Evolutionary conservation across 2,329 filamentous ascomycete genomes (phyloP).

Genomic region (Daldinia eschscholtzii): DNA sequence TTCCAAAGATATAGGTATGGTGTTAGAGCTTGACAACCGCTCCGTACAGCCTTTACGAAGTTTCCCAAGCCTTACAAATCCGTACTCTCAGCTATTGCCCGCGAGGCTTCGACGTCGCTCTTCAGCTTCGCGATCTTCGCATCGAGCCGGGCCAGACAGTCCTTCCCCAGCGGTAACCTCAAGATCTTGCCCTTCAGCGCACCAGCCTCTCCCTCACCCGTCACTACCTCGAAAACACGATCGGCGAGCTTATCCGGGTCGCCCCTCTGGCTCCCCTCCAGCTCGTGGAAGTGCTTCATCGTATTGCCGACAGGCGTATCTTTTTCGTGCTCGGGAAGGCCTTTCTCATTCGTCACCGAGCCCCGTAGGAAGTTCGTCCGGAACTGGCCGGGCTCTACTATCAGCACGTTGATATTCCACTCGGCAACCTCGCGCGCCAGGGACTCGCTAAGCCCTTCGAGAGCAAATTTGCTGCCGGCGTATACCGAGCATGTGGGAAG

Average conservation of each 20-base stretch:
- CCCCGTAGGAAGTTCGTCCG: slow-evolving; percentile 3
- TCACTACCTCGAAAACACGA: slow-evolving; percentile 5
- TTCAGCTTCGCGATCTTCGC: not conserved
- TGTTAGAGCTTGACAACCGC: too few relatives aligned
- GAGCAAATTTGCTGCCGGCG: slow-evolving; percentile 9
- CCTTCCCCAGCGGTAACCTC: slow-evolving; percentile 4
- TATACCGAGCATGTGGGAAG: slow-evolving; percentile 5
- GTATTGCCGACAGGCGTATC: not conserved
- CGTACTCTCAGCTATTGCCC: slow-evolving; percentile 1
- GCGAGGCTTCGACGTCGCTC: slow-evolving; percentile 1
- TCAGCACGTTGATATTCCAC: not conserved
- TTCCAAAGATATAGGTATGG: too few relatives aligned
- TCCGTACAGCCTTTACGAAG: too few relatives aligned
- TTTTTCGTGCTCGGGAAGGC: slow-evolving; percentile 6
- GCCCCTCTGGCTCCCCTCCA: not conserved
- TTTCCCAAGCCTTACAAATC: not conserved
- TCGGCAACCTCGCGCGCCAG: slow-evolving; percentile 4
- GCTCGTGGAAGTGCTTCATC: not conserved
- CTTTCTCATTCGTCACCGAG: slow-evolving; percentile 4
- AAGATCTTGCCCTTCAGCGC: slow-evolving; percentile 12
- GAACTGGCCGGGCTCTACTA: slow-evolving; percentile 3
- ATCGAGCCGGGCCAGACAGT: not conserved
- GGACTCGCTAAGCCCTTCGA: slow-evolving; percentile 9
- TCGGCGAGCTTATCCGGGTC: slow-evolving; percentile 7
- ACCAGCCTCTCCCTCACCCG: slow-evolving; percentile 3